These are phyloP conservation scores for Trametes meyenii DNA, from an alignment of 768 basidiomycete species.

Conservation along the genomic window DNA sequence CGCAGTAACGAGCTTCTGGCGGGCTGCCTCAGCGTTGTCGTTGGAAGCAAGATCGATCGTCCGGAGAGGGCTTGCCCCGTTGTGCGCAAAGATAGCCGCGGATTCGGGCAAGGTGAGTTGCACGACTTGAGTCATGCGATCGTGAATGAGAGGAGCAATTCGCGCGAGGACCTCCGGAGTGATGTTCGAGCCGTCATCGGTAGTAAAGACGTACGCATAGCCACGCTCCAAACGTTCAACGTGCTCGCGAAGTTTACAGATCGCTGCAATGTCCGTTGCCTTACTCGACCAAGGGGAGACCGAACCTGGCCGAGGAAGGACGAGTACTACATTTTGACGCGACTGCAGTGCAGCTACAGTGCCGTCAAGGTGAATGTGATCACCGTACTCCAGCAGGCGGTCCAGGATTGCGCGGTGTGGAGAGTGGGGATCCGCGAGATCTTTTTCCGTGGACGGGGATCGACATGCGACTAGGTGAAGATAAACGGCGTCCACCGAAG, in stretches of 20 bases:
- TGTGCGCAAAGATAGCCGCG: conserved; percentile 59
- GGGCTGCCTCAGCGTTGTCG: conserved; percentile 46
- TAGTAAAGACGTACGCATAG: conserved; percentile 63
- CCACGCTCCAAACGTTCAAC: conserved; percentile 90
- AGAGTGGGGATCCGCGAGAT: conserved; percentile 50
- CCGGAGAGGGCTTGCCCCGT: conserved; percentile 66
- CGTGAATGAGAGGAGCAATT: conserved; percentile 78
- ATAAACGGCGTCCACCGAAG: conserved; percentile 80
- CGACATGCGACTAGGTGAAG: conserved; percentile 81
- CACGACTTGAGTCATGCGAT: conserved; percentile 94
- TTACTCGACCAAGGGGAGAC: conserved; percentile 99
- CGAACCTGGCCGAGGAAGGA: conserved; percentile 84
- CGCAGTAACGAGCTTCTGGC: conserved; percentile 67
- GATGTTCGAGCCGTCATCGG: conserved; percentile 43
- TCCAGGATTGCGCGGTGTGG: conserved; percentile 56
- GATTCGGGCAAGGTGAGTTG: conserved; percentile 61
- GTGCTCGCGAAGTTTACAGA: conserved; percentile 77
- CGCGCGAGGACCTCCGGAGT: conserved; percentile 49
- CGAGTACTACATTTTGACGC: conserved; percentile 57
- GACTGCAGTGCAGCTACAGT: conserved; percentile 43
- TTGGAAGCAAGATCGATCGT: conserved; percentile 60
- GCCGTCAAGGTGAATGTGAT: conserved; percentile 56
- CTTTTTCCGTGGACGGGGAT: conserved; percentile 45
- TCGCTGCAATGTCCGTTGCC: conserved; percentile 90
- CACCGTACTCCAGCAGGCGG: conserved; percentile 83